Conservation (phyloP, 345 rosid genomes). For the Eucalyptus virginea region DNA sequence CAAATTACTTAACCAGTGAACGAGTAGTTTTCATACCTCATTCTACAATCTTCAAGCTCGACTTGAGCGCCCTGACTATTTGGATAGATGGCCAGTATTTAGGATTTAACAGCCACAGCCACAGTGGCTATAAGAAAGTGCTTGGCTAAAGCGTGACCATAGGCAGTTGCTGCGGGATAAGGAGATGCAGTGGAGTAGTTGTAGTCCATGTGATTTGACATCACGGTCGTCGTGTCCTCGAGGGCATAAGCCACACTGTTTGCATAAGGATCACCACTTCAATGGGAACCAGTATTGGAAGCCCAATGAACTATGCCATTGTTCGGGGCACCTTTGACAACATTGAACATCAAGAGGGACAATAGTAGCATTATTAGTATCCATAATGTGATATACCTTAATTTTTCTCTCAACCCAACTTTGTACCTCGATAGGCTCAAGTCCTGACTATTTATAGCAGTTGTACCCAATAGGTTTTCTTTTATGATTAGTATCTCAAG, state of each 20-base stretch:
- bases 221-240: neutral
- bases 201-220: neutral
- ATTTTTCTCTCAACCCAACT: neutral
- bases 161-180: neutral
- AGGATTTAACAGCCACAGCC: neutral
- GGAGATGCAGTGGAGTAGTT: neutral
- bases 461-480: slow-evolving; percentile 19
- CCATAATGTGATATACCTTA: neutral
- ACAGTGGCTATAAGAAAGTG: neutral
- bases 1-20: neutral
- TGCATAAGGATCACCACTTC: neutral
- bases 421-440: neutral
- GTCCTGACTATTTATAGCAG: neutral
- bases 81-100: neutral
- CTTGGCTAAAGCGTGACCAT: neutral
- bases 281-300: neutral
- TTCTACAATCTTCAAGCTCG: neutral
- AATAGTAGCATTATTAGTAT: neutral
- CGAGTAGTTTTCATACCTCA: neutral
- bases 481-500: neutral
- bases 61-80: neutral
- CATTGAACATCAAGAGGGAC: neutral
- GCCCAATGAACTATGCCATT: neutral
- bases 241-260: neutral
- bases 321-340: neutral